phyloP scores from a whole-genome alignment of 768 basidiomycete species.

The Mycena filopes region DNA sequence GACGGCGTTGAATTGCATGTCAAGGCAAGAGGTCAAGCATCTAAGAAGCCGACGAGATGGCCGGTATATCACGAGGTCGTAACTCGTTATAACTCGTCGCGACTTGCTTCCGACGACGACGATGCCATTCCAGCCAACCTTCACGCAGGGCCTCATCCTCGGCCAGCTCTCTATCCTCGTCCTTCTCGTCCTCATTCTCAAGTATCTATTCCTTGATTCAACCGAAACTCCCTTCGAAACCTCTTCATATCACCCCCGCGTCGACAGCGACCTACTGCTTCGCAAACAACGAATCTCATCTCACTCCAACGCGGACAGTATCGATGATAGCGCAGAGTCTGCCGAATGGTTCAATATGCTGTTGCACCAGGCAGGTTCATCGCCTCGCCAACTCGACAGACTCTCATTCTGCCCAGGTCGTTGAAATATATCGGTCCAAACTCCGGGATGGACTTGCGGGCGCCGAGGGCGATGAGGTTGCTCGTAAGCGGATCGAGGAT shows the following conservation, averaged over 20 bases:
- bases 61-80: neutral
- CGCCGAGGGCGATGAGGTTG: conserved; percentile 83
- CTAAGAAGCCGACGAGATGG: too few relatives aligned
- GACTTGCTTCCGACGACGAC: too few relatives aligned
- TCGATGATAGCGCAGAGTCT: conserved; percentile 64
- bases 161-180: conserved; percentile 91
- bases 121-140: conserved; percentile 90
- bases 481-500: conserved; percentile 79
- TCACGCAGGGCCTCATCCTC: conserved; percentile 93
- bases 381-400: conserved; percentile 14
- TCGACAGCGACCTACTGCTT: conserved; percentile 58
- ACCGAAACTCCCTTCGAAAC: conserved; percentile 65
- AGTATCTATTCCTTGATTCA: conserved; percentile 95
- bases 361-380: conserved; percentile 72
- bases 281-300: conserved; percentile 47
- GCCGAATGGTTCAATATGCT: conserved; percentile 93
- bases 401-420: conserved; percentile 56
- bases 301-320: conserved; percentile 37
- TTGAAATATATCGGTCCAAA: conserved; percentile 80
- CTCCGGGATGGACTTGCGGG: conserved; percentile 77
- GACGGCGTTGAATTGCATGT: conserved; percentile 33
- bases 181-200: conserved; percentile 83
- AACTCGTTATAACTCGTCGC: too few relatives aligned
- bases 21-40: too few relatives aligned
- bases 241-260: conserved; percentile 68